Evolutionary conservation across 1,284 basidiomycete genomes (phyloP), one percentile per base, ranked within the genome.

Genomic region (Puccinia novopanici): DNA sequence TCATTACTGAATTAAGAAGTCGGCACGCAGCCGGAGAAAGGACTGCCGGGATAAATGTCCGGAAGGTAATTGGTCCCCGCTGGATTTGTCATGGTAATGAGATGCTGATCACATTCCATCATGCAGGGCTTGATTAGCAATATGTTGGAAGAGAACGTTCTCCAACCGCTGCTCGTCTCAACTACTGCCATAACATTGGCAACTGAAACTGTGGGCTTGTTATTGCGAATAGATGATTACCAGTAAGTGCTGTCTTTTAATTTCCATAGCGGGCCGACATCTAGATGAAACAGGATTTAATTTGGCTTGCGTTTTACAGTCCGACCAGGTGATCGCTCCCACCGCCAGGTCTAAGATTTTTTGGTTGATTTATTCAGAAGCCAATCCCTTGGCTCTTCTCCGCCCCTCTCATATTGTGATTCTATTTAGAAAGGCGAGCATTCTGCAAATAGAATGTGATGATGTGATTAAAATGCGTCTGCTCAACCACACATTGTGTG

Each of bases 181-280:
- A 99, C 95, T 50, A 96, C 93, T 84, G 97, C 97, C 5, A 89
- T 99, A 82, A 95, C 98, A 87, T 89, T 99, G 75, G 89, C 97
- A 55, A 97, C 96, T 17, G 97, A 99, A 88, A 99, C 97, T 0
- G 96, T 98, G n/a, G 93, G 95, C 84, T 87, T 99, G 83, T 87
- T 99, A 85, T 87, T 99, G 86, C 93, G 97, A 88, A 98, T 99
- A 73, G 97, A 99, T 86, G 96, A 98, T 86, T 97, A 97, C 81
- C 84, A 85, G 79, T 80, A 55, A 73, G 79, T 75, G 40, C 48
- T 71, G 83, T 84, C 74, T 85, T 82, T 82, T n/a, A n/a, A 48
- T 48, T 34, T 67, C 45, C 13, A 12, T n/a, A 45, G 24, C 55
- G n/a, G 45, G 57, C 37, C 24, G 52, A 13, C 9, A 24, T 57